Percentiles rank a stretch among this genome's conserved stretches.
Conservation (phyloP, 2,329 filamentous ascomycete species). For the Juglanconis sp. region DNA sequence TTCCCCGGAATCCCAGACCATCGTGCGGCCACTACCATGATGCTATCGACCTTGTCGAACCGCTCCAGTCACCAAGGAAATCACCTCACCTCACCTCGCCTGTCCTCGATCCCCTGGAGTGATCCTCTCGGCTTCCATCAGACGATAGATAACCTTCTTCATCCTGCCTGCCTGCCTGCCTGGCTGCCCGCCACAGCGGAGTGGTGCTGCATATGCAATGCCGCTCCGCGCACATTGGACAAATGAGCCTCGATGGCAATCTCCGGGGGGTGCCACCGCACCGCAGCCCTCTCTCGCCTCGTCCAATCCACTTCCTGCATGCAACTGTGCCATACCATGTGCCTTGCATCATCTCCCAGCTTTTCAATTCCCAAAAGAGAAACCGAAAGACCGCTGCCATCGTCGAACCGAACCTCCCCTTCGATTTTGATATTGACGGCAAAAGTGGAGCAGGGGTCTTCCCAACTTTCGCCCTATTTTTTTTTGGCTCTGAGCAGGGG, state of each 20-base stretch:
- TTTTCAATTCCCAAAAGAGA: not conserved
- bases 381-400: slow-evolving; percentile 6
- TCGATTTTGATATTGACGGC: not conserved
- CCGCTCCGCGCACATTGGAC: too few species aligned
- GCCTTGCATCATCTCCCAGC: not conserved
- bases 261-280: slow-evolving; percentile 17
- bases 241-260: slow-evolving; percentile 6
- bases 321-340: not conserved
- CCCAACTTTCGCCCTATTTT: not conserved
- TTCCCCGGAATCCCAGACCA: slow-evolving; percentile 8
- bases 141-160: not conserved
- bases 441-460: not conserved
- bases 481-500: too few species aligned
- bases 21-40: not conserved
- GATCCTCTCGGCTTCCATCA: not conserved
- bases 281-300: not conserved
- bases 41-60: not conserved
- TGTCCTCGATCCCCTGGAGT: not conserved
- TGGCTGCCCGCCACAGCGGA: too few species aligned
- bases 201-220: too few species aligned
- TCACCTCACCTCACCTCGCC: not conserved
- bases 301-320: not conserved
- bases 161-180: not conserved
- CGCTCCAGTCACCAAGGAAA: not conserved
- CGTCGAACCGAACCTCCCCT: not conserved